Evolutionary conservation across 2,329 filamentous ascomycete species (phyloP).

Genomic region (Pseudogymnoascus sp.): DNA sequence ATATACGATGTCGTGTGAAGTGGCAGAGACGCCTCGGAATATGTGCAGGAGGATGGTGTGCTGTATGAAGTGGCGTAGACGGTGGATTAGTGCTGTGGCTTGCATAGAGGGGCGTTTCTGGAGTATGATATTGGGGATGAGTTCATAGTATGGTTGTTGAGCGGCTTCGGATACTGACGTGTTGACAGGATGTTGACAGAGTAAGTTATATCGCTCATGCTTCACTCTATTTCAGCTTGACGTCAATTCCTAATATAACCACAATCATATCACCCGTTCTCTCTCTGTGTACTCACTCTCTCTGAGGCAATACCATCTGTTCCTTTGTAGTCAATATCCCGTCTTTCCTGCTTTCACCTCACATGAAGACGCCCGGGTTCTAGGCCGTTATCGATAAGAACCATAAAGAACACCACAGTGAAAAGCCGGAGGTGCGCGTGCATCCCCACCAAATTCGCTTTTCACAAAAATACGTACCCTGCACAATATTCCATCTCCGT

Average conservation of each 20-base stretch:
- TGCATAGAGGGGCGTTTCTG: not conserved
- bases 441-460: not conserved
- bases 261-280: not conserved
- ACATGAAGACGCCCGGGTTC: constrained; percentile 18
- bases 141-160: not conserved
- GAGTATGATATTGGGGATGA: not conserved
- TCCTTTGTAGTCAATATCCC: not conserved
- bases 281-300: not conserved
- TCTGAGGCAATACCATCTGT: not conserved
- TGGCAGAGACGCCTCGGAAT: not conserved
- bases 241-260: not conserved
- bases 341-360: not conserved
- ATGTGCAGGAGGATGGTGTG: not conserved
- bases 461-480: not conserved
- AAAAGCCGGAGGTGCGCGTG: not conserved
- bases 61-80: not conserved
- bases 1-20: not conserved
- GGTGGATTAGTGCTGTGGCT: not conserved
- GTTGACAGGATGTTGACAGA: not conserved
- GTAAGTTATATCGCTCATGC: not conserved
- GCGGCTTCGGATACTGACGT: not conserved
- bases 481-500: not conserved
- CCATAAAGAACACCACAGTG: not conserved
- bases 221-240: not conserved
- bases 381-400: constrained; percentile 13